Conservation (phyloP, 495 filamentous ascomycete genomes). For the Lentithecium fluviatile region DNA sequence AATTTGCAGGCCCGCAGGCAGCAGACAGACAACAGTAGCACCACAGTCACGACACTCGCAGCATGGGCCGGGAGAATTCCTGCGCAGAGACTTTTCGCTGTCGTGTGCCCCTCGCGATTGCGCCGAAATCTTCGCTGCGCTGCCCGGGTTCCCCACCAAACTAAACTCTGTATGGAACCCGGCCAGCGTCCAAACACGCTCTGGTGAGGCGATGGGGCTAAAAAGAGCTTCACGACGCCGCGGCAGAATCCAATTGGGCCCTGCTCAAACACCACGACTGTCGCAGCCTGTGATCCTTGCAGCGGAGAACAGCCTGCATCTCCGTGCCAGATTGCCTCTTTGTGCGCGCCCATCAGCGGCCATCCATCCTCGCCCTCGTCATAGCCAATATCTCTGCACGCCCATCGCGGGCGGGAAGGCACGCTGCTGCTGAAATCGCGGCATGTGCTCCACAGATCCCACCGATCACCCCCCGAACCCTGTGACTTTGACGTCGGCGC, state of each 20-base stretch:
- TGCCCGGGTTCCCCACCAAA: slow-evolving; percentile 22
- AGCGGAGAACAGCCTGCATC: background rate
- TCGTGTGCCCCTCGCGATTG: slow-evolving; percentile 9
- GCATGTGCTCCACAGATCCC: background rate
- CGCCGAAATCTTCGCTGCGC: background rate
- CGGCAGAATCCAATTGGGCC: slow-evolving; percentile 30
- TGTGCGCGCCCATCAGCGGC: no score
- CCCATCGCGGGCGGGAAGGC: background rate
- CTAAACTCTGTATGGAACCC: slow-evolving; percentile 8
- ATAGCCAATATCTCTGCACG: background rate
- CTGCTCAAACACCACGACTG: slow-evolving; percentile 20
- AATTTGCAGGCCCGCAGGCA: background rate
- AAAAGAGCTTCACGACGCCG: slow-evolving; percentile 7
- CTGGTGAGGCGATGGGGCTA: slow-evolving; percentile 22
- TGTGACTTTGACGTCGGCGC: background rate
- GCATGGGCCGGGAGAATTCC: background rate
- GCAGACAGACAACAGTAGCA: background rate
- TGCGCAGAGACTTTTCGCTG: background rate
- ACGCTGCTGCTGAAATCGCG: background rate
- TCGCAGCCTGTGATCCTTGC: slow-evolving; percentile 11
- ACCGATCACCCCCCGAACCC: background rate
- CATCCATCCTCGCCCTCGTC: background rate
- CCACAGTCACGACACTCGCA: background rate
- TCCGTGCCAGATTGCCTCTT: no score
- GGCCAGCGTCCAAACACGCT: background rate